Evolutionary conservation across 2,329 filamentous ascomycete species (phyloP).

Genomic region (Aulographum hederae): DNA sequence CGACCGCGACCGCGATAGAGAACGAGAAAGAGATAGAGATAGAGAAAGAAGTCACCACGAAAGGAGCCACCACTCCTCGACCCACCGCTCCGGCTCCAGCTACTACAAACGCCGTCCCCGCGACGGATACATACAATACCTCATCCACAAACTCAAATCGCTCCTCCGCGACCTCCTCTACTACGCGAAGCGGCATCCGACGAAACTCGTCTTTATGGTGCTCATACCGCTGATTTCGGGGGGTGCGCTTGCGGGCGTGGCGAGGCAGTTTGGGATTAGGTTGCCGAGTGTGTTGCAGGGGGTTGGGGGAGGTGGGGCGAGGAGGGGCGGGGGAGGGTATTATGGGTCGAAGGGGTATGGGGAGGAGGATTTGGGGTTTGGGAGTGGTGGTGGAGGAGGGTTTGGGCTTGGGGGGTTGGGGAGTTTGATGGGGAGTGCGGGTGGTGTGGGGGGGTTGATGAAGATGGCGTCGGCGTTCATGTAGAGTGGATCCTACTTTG

Average conservation of each 20-base stretch:
- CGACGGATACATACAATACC: conserved; percentile 54
- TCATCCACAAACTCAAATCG: conserved; percentile 58
- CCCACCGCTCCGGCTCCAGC: conserved; percentile 37
- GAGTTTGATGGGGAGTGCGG: conserved; percentile 21
- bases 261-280: conserved; percentile 62
- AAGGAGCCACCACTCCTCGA: conserved; percentile 11
- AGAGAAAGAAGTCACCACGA: conserved; percentile 1
- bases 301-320: conserved; percentile 9
- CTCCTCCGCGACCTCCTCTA: conserved; percentile 64
- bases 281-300: conserved; percentile 41
- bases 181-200: conserved; percentile 67
- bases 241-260: conserved; percentile 59
- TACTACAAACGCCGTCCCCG: conserved; percentile 68
- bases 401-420: too few relatives aligned
- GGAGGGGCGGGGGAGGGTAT: conserved; percentile 18
- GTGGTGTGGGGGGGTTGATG: conserved; percentile 28
- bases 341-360: conserved; percentile 27
- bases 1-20: neutral
- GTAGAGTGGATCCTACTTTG: conserved; percentile 20
- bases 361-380: conserved; percentile 12
- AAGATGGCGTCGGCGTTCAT: conserved; percentile 33
- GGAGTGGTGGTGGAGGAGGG: conserved; percentile 10
- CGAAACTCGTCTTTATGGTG: conserved; percentile 80
- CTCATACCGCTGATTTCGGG: conserved; percentile 76
- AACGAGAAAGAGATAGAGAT: neutral